Evolutionary conservation across 345 rosid genomes (phyloP), one percentile per base, ranked within the genome.

Genomic region (Aquilaria sinensis): DNA sequence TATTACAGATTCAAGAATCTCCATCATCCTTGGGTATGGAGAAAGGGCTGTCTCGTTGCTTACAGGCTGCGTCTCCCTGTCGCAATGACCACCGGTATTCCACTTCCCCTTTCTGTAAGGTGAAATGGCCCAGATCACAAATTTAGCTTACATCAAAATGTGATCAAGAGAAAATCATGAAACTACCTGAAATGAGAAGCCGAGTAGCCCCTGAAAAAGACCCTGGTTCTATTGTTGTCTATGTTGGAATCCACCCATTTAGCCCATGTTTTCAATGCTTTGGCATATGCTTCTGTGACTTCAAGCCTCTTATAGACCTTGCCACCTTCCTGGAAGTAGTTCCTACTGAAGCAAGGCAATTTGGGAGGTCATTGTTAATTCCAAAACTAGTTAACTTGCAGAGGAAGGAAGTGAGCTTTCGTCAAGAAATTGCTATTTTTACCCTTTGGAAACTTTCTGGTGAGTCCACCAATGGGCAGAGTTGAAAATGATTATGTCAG

Each of bases 161-260:
- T 56, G 56, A 47, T 29, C 46, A 69, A 3, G 2, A 33, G 15
- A 55, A 6, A 49, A 10, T 37, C 43, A 51, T 48, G 12, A 12
- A 1, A 2, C 53, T 4, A 81, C 90, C 85, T 83, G 75, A 81
- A 89, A 68, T 86, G 93, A 10, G 90, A 84, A 73, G 96, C 82
- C n/a, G 96, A 84, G 83, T 82, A 89, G 47, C 96, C 93, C 0
- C 82, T 61, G 47, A 89, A 89, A 80, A 86, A 81, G 67, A 89
- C 85, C 57, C 81, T 76, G 2, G 87, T 82, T 47, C 64, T 77
- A 31, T 73, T 79, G 10, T 66, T 70, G 77, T 89, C 75, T 61
- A 86, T 69, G 64, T 72, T 82, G 9, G 81, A 54, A 77, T 89
- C 96, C 66, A 81, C 80, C 93, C 92, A 86, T 60, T 75, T 59